Conservation (phyloP, 1,284 basidiomycete genomes). For the Schizopora paradoxa region DNA sequence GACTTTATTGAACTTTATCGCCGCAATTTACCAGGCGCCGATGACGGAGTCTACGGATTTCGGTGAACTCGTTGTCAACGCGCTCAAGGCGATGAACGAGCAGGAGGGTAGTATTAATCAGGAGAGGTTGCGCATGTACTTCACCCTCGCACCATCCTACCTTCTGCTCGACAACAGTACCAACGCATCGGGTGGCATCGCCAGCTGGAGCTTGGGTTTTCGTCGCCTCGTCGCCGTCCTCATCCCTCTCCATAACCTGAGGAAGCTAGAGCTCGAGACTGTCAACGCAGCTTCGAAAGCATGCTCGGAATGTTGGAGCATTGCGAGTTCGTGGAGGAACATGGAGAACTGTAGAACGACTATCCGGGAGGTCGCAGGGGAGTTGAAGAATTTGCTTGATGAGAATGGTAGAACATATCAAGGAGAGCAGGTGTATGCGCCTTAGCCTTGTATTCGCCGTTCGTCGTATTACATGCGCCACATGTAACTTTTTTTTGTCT, state of each 20-base stretch:
- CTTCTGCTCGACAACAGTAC: constrained; percentile 67
- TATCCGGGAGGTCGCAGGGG: constrained; percentile 53
- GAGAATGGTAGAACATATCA: constrained; percentile 59
- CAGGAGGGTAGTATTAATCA: constrained; percentile 52
- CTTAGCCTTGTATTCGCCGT: constrained; percentile 23
- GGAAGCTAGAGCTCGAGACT: constrained; percentile 66
- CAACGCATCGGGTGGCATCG: constrained; percentile 48
- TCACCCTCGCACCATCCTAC: constrained; percentile 68
- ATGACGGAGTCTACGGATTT: constrained; percentile 49
- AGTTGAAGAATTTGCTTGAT: constrained; percentile 61
- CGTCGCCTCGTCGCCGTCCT: constrained; percentile 64
- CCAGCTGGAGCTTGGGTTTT: constrained; percentile 62
- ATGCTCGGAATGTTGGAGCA: constrained; percentile 78
- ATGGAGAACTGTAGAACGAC: constrained; percentile 54
- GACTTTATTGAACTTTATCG: constrained; percentile 7
- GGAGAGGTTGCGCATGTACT: constrained; percentile 51
- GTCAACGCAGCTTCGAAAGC: constrained; percentile 66
- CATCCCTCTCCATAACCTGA: constrained; percentile 55
- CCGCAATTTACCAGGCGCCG: constrained; percentile 21
- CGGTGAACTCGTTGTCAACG: constrained; percentile 48
- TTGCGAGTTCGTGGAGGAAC: constrained; percentile 60
- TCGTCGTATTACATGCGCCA: no score
- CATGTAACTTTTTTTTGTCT: neutral
- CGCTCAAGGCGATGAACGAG: constrained; percentile 47
- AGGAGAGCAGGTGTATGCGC: constrained; percentile 60